Conservation (phyloP, 371 early-diverging fungal genomes). For the Choanephora cucurbitarum region DNA sequence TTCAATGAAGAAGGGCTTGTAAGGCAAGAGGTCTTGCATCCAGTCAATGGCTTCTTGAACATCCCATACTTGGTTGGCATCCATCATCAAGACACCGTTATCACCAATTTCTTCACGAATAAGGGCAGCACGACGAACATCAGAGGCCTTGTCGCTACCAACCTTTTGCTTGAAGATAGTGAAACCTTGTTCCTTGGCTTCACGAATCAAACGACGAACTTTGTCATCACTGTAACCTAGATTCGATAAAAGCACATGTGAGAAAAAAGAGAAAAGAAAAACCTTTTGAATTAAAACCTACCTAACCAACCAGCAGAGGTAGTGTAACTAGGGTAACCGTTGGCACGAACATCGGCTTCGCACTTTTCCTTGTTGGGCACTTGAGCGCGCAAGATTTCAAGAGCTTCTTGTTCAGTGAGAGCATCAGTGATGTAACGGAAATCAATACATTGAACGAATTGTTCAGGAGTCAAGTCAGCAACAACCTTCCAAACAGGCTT, state of each 20-base stretch:
- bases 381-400: slow-evolving; percentile 39
- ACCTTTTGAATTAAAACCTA: slow-evolving; percentile 19
- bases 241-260: background rate
- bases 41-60: slow-evolving; percentile 56
- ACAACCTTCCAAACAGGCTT: slow-evolving; percentile 60
- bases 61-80: slow-evolving; percentile 63
- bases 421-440: slow-evolving; percentile 60
- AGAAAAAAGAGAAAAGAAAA: background rate
- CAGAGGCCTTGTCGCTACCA: slow-evolving; percentile 44
- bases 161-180: slow-evolving; percentile 58
- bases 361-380: slow-evolving; percentile 36
- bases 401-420: slow-evolving; percentile 54
- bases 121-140: slow-evolving; percentile 51
- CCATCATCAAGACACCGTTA: slow-evolving; percentile 55
- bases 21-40: slow-evolving; percentile 54
- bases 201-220: slow-evolving; percentile 39
- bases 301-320: slow-evolving; percentile 58
- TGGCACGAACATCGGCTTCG: slow-evolving; percentile 39
- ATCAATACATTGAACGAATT: slow-evolving; percentile 54
- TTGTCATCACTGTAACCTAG: slow-evolving; percentile 56
- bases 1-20: slow-evolving; percentile 57
- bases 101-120: slow-evolving; percentile 58
- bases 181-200: slow-evolving; percentile 49
- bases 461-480: slow-evolving; percentile 52
- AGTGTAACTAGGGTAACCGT: slow-evolving; percentile 53